Evolutionary conservation across 2,329 filamentous ascomycete genomes (phyloP).

Genomic region (Elsinoe arachidis): DNA sequence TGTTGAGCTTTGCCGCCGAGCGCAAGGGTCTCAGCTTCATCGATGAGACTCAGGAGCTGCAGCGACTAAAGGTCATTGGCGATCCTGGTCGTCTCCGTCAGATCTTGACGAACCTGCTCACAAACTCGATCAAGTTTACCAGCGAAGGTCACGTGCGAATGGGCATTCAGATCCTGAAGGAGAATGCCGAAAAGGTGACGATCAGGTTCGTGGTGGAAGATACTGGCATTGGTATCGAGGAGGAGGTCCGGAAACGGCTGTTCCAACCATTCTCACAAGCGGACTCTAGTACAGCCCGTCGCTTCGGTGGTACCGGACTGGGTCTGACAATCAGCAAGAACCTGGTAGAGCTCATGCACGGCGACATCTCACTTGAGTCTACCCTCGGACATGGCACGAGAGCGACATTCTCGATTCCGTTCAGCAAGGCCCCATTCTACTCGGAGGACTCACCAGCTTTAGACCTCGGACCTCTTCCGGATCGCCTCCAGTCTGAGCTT

Average conservation of each 20-base stretch:
- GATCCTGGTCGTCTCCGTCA: conserved; percentile 78
- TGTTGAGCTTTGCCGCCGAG: conserved; percentile 77
- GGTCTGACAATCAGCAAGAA: conserved; percentile 77
- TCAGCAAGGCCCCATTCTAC: conserved; percentile 57
- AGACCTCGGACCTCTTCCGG: conserved; percentile 56
- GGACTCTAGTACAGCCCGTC: conserved; percentile 67
- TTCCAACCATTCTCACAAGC: conserved; percentile 79
- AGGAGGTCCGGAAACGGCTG: conserved; percentile 61
- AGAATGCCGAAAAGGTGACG: conserved; percentile 56
- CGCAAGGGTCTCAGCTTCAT: conserved; percentile 68
- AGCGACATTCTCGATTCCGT: conserved; percentile 69
- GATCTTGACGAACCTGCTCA: conserved; percentile 71
- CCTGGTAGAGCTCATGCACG: conserved; percentile 69
- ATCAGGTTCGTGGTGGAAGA: conserved; percentile 68
- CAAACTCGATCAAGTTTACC: conserved; percentile 70
- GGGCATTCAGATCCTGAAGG: conserved; percentile 53
- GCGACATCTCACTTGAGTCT: conserved; percentile 62
- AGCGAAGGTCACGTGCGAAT: conserved; percentile 60
- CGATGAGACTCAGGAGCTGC: conserved; percentile 54
- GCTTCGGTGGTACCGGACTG: conserved; percentile 71
- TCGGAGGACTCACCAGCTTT: conserved; percentile 45
- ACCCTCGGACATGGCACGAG: conserved; percentile 59
- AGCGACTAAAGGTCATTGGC: conserved; percentile 67
- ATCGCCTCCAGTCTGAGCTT: conserved; percentile 51
- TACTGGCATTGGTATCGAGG: conserved; percentile 72